phyloP scores from a whole-genome alignment of 352 stramenopile genomes.

The Phytophthora sansomeana region DNA sequence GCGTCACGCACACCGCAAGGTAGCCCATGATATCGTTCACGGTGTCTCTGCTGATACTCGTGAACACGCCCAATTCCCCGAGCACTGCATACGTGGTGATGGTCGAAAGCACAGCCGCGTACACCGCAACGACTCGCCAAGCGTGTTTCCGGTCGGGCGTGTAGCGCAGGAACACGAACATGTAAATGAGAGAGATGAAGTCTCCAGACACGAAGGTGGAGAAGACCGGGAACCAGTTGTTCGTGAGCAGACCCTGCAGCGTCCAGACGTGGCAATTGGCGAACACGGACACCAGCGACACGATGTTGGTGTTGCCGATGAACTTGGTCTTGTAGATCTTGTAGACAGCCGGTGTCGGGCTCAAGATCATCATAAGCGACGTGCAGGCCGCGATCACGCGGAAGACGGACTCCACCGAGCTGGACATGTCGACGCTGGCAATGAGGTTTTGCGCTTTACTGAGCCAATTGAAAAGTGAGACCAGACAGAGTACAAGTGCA shows the following conservation, averaged over 20 bases:
- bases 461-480: constrained; percentile 28
- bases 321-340: constrained; percentile 53
- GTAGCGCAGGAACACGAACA: constrained; percentile 38
- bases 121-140: constrained; percentile 28
- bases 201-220: constrained; percentile 41
- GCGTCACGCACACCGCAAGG: constrained; percentile 42
- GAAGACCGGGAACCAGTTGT: constrained; percentile 52
- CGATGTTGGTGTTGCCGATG: constrained; percentile 48
- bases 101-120: constrained; percentile 32
- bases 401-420: constrained; percentile 41
- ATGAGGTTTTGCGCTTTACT: background rate
- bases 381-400: constrained; percentile 44
- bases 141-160: constrained; percentile 32
- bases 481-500: constrained; percentile 5
- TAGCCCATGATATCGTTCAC: constrained; percentile 49
- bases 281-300: constrained; percentile 53
- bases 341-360: constrained; percentile 46
- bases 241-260: constrained; percentile 50
- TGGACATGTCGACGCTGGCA: constrained; percentile 24
- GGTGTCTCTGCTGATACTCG: constrained; percentile 35
- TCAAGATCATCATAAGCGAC: constrained; percentile 56
- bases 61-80: constrained; percentile 32
- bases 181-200: constrained; percentile 41
- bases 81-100: constrained; percentile 55
- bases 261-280: constrained; percentile 58